Evolutionary conservation across 2,329 filamentous ascomycete genomes (phyloP), one percentile per base, ranked within the genome.

Genomic region (Massarina eburnea): DNA sequence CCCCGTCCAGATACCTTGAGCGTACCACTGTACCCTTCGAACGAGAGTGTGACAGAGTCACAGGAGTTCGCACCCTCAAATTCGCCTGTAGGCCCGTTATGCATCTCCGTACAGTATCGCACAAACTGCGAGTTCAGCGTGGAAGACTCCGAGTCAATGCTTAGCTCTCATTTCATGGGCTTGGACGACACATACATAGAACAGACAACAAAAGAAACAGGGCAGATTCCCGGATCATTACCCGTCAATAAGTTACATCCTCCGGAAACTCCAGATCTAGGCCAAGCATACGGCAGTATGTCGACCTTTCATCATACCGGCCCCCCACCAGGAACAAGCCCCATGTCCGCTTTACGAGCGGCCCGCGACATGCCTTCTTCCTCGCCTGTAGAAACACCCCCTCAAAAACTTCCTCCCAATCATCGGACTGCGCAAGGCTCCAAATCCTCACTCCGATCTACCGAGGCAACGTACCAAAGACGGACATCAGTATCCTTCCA

Each of bases 81-180:
- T 47, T 89, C 92, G 22, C 91, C 91, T 9, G 87, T 90, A 21
- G 94, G 94, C 20, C 84, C 88, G 4, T 82, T 99, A 58, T 86
- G 84, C 45, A 85, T 92, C 41, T 83, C 86, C 29, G 89, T 96
- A 22, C 84, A 85, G 9, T 96, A 95, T 71, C 86, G 94, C 52
- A 88, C 84, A 46, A 90, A 94, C 62, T 95, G 89, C 73, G 90
- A 87, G 61, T 96, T 99, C 69, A 84, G 88, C 36, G 84, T 97
- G 30, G 92, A 95, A 59, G 90, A 96, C 69, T 88, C 91, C 0
- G 94, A 97, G 71, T 86, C 91, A 4, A 73, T 97, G 8, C 73
- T 97, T 34, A 96, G 91, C 72, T 96, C 92, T 12, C 86, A 90
- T 24, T 96, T 97, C 64, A 91, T 96, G 81, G 91, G 89, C 12